Conservation (phyloP, 2,329 filamentous ascomycete genomes). For the Fusarium sp. region DNA sequence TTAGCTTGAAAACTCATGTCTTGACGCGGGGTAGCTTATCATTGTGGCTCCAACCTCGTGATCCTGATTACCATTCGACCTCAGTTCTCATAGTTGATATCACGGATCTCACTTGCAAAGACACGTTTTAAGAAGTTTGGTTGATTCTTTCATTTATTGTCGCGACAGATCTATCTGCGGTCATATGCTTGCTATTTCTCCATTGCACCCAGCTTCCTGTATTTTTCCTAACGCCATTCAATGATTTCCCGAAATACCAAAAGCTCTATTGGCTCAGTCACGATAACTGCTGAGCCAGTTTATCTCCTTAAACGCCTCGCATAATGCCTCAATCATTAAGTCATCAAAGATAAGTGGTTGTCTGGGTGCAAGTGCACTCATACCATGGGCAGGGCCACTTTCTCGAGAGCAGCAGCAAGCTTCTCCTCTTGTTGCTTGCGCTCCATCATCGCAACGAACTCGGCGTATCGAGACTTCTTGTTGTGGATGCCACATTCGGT, state of each 20-base stretch:
- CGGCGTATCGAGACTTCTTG: conserved; percentile 91
- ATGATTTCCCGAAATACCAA: conserved; percentile 27
- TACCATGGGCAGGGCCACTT: conserved; percentile 41
- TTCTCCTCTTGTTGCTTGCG: conserved; percentile 67
- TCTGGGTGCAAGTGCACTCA: conserved; percentile 37
- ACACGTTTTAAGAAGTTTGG: not conserved
- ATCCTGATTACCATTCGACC: conserved; percentile 30
- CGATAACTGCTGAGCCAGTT: conserved; percentile 17
- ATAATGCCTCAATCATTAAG: conserved; percentile 43
- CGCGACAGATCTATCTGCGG: conserved; percentile 14
- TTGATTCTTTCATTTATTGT: conserved; percentile 17
- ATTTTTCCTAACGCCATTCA: conserved; percentile 36
- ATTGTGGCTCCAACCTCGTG: conserved; percentile 34
- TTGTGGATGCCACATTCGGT: conserved; percentile 99
- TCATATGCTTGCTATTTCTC: conserved; percentile 21
- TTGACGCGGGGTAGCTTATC: conserved; percentile 40
- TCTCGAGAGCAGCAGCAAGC: conserved; percentile 42
- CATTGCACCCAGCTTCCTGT: conserved; percentile 8
- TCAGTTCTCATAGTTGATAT: conserved; percentile 15
- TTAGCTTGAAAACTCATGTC: conserved; percentile 23
- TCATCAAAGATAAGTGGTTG: conserved; percentile 35
- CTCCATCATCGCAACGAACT: conserved; percentile 81
- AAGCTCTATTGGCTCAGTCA: conserved; percentile 12
- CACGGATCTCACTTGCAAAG: not conserved
- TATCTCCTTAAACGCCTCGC: conserved; percentile 40